Evolutionary conservation across 352 stramenopile species (phyloP), one percentile per base, ranked within the genome.

Genomic region (Globisporangium nagaii): DNA sequence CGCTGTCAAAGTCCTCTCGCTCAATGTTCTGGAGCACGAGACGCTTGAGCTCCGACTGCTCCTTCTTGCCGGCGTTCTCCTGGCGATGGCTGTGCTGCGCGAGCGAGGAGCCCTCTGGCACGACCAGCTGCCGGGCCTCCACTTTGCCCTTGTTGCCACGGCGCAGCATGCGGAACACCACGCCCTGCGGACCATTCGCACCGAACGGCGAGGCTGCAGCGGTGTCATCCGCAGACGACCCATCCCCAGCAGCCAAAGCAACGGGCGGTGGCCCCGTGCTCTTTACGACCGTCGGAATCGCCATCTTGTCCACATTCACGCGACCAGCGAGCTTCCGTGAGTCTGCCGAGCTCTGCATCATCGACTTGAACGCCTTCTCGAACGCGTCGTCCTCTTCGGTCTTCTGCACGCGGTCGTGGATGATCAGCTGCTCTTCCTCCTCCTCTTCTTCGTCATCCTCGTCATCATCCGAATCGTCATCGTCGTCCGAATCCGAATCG

Each of bases 91-190:
- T 90, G 60, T 96, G 86, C 60, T 91, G 81, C 7, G 94, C 96
- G 34, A 99, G 69, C 45, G 93, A 98, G 20, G 94, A 98, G 28
- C 84, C 84, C 43, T 89, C 84, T 0, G 96, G 94, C 15, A 99
- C 93, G 15, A 98, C 57, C 39, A 99, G 65, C 45, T 95, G 73
- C 24, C 96, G 94, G 1, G 95, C 90, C 58, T 98, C 96, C 52
- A 98, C 81, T 60, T 98, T 98, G 58, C 96, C 96, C 72, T 98
- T 98, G 72, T 97, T 97, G 19, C 96, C 96, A 44, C 96, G 92
- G 57, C 97, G 97, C 7, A 99, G 65, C 58, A 99, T 85, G 28
- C 96, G 94, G 60, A 98, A 98, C 27, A 89, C 71, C 17, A 96
- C 82, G 8, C 79, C 87, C 15, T 62, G 53, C 12, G 62, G 60